A percentile compares a stretch with the other conserved stretches of the same genome.
Conservation (phyloP, 805 yeast species). For the Wickerhamiella galacta region DNA sequence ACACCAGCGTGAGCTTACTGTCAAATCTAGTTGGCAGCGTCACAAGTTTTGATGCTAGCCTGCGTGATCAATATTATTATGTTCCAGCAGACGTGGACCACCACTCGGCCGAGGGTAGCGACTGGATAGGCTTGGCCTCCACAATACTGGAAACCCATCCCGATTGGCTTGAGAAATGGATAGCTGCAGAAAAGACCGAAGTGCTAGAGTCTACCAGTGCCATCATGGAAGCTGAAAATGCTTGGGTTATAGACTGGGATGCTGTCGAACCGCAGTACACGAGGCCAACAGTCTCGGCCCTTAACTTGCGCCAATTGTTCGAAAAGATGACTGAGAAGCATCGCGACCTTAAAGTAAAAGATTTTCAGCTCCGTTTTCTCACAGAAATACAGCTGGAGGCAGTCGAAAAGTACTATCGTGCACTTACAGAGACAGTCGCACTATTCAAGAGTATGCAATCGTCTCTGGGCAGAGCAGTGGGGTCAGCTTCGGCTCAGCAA, state of each 20-base stretch:
- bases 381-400: slow-evolving; percentile 41
- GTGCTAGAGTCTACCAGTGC: slow-evolving; percentile 35
- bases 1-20: slow-evolving; percentile 29
- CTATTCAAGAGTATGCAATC: slow-evolving; percentile 19
- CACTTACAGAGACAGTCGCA: slow-evolving; percentile 14
- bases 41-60: slow-evolving; percentile 37
- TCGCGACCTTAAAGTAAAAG: slow-evolving; percentile 27
- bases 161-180: slow-evolving; percentile 32
- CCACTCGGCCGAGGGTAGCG: slow-evolving; percentile 6
- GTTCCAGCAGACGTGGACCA: slow-evolving; percentile 22
- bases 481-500: slow-evolving; percentile 20
- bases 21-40: slow-evolving; percentile 44
- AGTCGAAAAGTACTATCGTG: slow-evolving; percentile 34
- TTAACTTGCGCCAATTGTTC: slow-evolving; percentile 37
- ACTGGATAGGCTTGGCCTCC: slow-evolving; percentile 32
- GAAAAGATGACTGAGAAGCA: slow-evolving; percentile 41
- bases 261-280: slow-evolving; percentile 26
- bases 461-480: slow-evolving; percentile 22
- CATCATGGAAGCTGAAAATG: slow-evolving; percentile 30
- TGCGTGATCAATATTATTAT: slow-evolving; percentile 31
- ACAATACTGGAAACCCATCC: slow-evolving; percentile 13
- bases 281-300: slow-evolving; percentile 49
- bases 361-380: slow-evolving; percentile 39
- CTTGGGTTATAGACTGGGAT: slow-evolving; percentile 46
- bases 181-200: slow-evolving; percentile 31